Percentiles rank a stretch among this genome's conserved stretches.
Conservation (phyloP, 1,284 basidiomycete species). For the Apiotrichum sp. region DNA sequence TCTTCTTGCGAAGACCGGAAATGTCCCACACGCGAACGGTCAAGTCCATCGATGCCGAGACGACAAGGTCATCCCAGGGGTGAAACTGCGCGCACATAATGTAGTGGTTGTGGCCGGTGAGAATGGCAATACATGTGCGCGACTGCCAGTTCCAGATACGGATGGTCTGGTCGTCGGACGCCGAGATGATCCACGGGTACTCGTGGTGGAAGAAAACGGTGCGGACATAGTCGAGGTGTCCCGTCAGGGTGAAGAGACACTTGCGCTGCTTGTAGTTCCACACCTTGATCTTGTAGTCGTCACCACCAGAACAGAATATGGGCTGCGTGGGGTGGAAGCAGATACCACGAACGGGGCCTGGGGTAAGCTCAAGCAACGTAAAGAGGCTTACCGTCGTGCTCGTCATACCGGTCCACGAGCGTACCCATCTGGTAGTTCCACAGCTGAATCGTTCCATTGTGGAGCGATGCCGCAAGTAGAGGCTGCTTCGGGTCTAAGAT, state of each 20-base stretch:
- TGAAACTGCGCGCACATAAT: slow-evolving; percentile 99
- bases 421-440: slow-evolving; percentile 99
- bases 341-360: slow-evolving; percentile 91
- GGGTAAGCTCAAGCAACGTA: not conserved
- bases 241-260: slow-evolving; percentile 95
- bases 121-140: slow-evolving; percentile 93
- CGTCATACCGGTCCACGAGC: slow-evolving; percentile 94
- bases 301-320: slow-evolving; percentile 86
- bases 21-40: slow-evolving; percentile 99
- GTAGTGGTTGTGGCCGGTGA: slow-evolving; percentile 93
- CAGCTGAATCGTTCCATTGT: slow-evolving; percentile 96
- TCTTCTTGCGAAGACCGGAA: slow-evolving; percentile 83
- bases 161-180: slow-evolving; percentile 99
- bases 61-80: slow-evolving; percentile 95
- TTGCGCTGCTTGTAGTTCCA: slow-evolving; percentile 73
- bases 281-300: slow-evolving; percentile 97
- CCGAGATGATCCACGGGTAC: slow-evolving; percentile 99
- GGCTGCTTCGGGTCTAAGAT: slow-evolving; percentile 73
- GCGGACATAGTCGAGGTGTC: slow-evolving; percentile 94
- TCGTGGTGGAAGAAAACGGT: slow-evolving; percentile 99
- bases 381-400: slow-evolving; percentile 76
- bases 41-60: slow-evolving; percentile 98
- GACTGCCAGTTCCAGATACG: slow-evolving; percentile 99
- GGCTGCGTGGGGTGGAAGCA: slow-evolving; percentile 94
- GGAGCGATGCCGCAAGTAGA: slow-evolving; percentile 85